These are phyloP conservation scores for Pseudonitzschia pungens DNA, from an alignment of 108 stramenopile genomes.

Conservation along the genomic window DNA sequence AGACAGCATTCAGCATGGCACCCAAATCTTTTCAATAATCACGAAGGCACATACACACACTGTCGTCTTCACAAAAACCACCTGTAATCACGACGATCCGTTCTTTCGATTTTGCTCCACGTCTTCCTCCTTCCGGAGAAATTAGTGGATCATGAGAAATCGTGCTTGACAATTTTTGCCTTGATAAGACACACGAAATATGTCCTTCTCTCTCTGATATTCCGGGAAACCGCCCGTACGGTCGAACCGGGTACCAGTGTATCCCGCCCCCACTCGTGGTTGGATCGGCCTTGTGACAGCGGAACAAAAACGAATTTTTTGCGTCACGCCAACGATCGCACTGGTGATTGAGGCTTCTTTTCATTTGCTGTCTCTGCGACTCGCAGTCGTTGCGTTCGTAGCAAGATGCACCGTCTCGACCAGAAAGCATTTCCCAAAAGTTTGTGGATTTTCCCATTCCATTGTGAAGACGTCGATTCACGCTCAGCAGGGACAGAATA, in stretches of 20 bases:
- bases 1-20: background rate
- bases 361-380: background rate
- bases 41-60: constrained; percentile 21
- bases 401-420: constrained; percentile 6
- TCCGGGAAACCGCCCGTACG: background rate
- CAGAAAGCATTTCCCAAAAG: constrained; percentile 39
- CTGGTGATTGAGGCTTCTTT: background rate
- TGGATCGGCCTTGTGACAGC: constrained; percentile 25
- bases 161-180: background rate
- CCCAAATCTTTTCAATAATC: background rate
- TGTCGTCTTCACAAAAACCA: constrained; percentile 47
- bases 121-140: background rate
- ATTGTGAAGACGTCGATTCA: constrained; percentile 27
- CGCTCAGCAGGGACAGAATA: constrained; percentile 39
- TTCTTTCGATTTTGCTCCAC: background rate
- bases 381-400: background rate
- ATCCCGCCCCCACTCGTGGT: constrained; percentile 20
- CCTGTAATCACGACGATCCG: constrained; percentile 45
- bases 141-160: background rate
- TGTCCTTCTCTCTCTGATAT: constrained; percentile 52
- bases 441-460: constrained; percentile 23
- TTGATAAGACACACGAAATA: constrained; percentile 35
- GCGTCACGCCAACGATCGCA: background rate
- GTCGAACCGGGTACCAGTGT: constrained; percentile 30
- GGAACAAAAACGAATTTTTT: constrained; percentile 22